Conservation (phyloP, 73 alveolate species). For the Diophrys appendiculata region DNA sequence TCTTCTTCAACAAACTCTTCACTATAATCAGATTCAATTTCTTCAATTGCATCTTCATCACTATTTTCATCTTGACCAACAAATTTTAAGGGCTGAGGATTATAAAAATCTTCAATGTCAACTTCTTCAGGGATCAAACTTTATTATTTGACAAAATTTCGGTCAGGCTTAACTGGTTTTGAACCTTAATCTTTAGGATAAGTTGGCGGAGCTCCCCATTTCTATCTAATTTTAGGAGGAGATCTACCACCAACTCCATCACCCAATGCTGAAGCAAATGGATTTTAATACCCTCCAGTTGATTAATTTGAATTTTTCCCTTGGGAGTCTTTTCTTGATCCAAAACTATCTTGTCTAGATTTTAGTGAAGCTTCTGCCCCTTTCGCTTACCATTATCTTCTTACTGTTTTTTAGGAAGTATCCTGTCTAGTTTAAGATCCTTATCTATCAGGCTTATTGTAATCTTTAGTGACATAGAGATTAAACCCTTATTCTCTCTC, state of each 20-base stretch:
- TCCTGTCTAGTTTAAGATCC: too few relatives aligned
- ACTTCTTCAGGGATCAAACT: too few relatives aligned
- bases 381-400: slow-evolving; percentile 4
- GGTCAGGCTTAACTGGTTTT: too few relatives aligned
- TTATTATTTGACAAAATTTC: too few relatives aligned
- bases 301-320: slow-evolving; percentile 7
- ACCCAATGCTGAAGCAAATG: slow-evolving; percentile 9
- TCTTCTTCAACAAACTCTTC: slow-evolving; percentile 1
- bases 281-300: slow-evolving; percentile 16
- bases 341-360: not conserved
- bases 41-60: slow-evolving; percentile 14
- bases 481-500: slow-evolving; percentile 80
- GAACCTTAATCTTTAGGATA: too few relatives aligned
- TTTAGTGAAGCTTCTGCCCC: not conserved
- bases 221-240: too few relatives aligned
- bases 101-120: too few relatives aligned
- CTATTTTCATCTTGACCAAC: slow-evolving; percentile 5
- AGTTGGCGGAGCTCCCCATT: too few relatives aligned
- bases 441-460: slow-evolving; percentile 64
- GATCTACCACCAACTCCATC: too few relatives aligned
- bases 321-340: slow-evolving; percentile 7
- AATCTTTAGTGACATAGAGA: slow-evolving; percentile 70
- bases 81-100: slow-evolving; percentile 7
- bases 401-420: slow-evolving; percentile 44
- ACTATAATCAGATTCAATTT: slow-evolving; percentile 4